Evolutionary conservation across 139 green algal genomes (phyloP).

Genomic region (Coelastrella sp.): DNA sequence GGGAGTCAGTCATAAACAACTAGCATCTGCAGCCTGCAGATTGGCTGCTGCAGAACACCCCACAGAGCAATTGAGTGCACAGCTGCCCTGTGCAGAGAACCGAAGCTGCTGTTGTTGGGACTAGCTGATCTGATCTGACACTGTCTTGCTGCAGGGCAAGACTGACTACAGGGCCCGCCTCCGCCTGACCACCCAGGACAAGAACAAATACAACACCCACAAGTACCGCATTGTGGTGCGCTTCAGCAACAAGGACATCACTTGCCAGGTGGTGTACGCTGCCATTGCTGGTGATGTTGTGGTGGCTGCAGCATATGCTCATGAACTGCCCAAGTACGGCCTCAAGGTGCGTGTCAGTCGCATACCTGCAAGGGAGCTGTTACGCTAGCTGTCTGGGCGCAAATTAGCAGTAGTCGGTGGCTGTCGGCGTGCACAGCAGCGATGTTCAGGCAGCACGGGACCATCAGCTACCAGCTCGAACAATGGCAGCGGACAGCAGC

Average conservation of each 20-base stretch:
- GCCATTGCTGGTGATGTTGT: slow-evolving; percentile 95
- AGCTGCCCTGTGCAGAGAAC: not conserved
- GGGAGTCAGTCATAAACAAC: too few species aligned
- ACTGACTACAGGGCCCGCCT: slow-evolving; percentile 97
- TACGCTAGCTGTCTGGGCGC: too few species aligned
- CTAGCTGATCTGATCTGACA: not conserved
- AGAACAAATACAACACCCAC: slow-evolving; percentile 99
- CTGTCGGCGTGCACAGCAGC: too few species aligned
- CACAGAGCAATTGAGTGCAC: not conserved
- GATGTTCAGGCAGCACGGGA: too few species aligned
- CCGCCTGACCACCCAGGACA: slow-evolving; percentile 95
- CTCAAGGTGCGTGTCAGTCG: slow-evolving; percentile 69
- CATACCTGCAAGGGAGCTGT: too few species aligned
- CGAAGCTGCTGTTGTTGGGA: too few species aligned
- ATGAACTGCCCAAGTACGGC: slow-evolving; percentile 96
- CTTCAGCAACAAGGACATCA: slow-evolving; percentile 93
- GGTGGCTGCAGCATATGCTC: slow-evolving; percentile 89
- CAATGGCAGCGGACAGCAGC: not conserved
- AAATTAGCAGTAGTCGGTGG: too few species aligned
- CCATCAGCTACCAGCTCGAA: not conserved
- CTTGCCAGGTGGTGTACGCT: slow-evolving; percentile 94
- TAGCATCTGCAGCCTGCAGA: not conserved
- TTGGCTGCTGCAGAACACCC: slow-evolving; percentile 43
- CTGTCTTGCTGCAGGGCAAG: slow-evolving; percentile 81
- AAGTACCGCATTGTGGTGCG: slow-evolving; percentile 90